Conservation (phyloP, 192 early-diverging fungal species). For the Diversispora epigaea region DNA sequence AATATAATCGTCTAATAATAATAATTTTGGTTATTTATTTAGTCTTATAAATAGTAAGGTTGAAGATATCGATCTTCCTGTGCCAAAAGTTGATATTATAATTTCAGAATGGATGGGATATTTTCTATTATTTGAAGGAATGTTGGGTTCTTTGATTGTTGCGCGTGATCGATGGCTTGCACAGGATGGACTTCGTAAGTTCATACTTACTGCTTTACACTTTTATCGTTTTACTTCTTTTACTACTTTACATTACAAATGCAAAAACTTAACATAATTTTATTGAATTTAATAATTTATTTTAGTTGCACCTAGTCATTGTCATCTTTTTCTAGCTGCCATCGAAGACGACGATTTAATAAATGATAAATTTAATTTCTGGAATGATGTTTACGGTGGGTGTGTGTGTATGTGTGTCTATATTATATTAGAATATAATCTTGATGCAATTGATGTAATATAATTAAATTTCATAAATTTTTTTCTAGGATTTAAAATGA, state of each 20-base stretch:
- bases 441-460: neutral
- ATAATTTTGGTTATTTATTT: neutral
- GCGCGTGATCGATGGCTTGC: constrained; percentile 84
- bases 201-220: constrained; percentile 43
- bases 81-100: constrained; percentile 97
- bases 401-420: neutral
- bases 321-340: constrained; percentile 61
- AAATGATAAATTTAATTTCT: constrained; percentile 42
- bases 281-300: neutral
- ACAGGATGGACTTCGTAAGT: constrained; percentile 83
- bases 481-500: constrained; percentile 94
- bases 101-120: constrained; percentile 99
- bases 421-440: neutral
- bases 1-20: too few species aligned
- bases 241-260: neutral
- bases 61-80: constrained; percentile 93
- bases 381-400: constrained; percentile 42
- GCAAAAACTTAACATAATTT: neutral
- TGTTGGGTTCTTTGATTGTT: constrained; percentile 98
- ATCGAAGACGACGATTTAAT: constrained; percentile 93
- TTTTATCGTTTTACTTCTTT: too few species aligned
- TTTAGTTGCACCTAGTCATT: constrained; percentile 45
- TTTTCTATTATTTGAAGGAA: constrained; percentile 96
- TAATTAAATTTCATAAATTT: neutral
- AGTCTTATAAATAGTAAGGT: constrained; percentile 91